Percentiles rank a stretch among this genome's conserved stretches.
Evolutionary conservation across 2,329 filamentous ascomycete genomes (phyloP).

Genomic region (Fusarium veterinarium): DNA sequence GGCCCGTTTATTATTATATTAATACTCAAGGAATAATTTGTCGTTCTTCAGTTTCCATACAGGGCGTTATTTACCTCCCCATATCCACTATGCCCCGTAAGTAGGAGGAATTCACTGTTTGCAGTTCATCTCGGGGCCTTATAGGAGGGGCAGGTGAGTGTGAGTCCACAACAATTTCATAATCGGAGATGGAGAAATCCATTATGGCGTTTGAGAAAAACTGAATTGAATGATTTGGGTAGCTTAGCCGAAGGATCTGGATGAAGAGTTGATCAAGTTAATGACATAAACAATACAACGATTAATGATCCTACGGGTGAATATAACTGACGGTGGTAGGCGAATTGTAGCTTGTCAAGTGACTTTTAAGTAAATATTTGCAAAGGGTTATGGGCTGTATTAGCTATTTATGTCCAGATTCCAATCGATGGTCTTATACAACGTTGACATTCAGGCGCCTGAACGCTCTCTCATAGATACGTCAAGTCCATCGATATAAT

Average conservation of each 20-base stretch:
- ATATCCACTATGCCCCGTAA: slow-evolving; percentile 30
- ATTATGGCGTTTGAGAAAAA: neutral
- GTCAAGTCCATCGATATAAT: neutral
- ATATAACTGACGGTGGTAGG: neutral
- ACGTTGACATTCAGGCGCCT: neutral
- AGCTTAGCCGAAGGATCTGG: neutral
- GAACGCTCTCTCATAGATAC: neutral
- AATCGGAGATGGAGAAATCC: slow-evolving; percentile 5
- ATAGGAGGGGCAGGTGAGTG: neutral
- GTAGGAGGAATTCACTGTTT: neutral
- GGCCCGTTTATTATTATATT: neutral
- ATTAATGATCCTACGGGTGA: neutral
- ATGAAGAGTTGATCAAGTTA: neutral
- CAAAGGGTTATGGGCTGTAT: neutral
- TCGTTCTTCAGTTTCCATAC: neutral
- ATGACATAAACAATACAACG: neutral
- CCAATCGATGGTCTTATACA: neutral
- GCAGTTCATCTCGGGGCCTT: neutral
- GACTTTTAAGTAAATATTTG: neutral
- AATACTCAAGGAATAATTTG: neutral
- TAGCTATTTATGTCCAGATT: neutral
- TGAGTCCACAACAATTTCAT: slow-evolving; percentile 4
- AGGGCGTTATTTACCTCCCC: slow-evolving; percentile 16
- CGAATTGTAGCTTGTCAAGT: neutral
- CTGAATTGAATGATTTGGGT: neutral